Conservation (phyloP, 306 rosid species). For the Mimosa bimucronata region DNA sequence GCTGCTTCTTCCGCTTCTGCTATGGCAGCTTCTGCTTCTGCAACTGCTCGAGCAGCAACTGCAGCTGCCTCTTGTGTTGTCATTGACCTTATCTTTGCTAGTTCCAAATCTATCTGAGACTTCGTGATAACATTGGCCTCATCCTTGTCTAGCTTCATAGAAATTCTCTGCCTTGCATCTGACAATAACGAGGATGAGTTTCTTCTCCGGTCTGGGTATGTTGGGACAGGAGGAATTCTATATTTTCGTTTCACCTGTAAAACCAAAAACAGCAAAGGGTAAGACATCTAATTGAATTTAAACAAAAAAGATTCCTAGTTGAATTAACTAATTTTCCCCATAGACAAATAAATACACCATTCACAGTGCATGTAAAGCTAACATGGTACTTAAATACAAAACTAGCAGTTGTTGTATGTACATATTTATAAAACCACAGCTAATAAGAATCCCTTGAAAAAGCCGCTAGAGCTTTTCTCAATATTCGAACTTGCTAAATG, state of each 20-base stretch:
- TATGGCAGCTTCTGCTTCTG: slow-evolving; percentile 88
- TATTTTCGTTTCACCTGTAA: slow-evolving; percentile 84
- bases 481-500: slow-evolving; percentile 2
- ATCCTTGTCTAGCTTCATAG: slow-evolving; percentile 58
- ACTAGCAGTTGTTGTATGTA: too few species aligned
- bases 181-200: slow-evolving; percentile 45
- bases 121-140: slow-evolving; percentile 49
- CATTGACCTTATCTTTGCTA: slow-evolving; percentile 83
- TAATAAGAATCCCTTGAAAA: slow-evolving; percentile 15
- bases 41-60: slow-evolving; percentile 88
- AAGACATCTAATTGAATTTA: slow-evolving; percentile 1
- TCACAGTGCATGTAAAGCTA: slow-evolving; percentile 20
- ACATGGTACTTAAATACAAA: background rate
- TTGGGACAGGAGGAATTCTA: slow-evolving; percentile 63
- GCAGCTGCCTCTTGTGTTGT: slow-evolving; percentile 75
- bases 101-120: slow-evolving; percentile 76
- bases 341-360: slow-evolving; percentile 21
- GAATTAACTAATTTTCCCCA: too few species aligned
- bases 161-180: slow-evolving; percentile 64
- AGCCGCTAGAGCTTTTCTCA: slow-evolving; percentile 12
- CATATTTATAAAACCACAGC: background rate
- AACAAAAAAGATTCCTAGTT: background rate
- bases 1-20: slow-evolving; percentile 94
- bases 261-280: slow-evolving; percentile 35
- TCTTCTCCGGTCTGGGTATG: slow-evolving; percentile 62